Conservation (phyloP, 352 stramenopile species). For the Elongisporangium prolatum region DNA sequence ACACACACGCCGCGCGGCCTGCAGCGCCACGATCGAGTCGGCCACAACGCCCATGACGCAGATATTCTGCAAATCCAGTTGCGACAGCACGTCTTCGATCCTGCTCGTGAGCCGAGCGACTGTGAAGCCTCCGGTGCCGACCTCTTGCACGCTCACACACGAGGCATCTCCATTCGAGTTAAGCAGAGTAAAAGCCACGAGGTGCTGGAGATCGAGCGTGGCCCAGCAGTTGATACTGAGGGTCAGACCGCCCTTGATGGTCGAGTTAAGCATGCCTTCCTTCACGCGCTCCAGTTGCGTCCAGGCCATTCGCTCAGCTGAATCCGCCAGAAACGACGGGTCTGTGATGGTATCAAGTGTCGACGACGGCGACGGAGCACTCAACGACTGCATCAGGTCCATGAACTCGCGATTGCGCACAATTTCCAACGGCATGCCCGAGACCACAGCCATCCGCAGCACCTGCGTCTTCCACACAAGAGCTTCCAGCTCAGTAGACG, state of each 20-base stretch:
- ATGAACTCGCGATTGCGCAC: conserved; percentile 43
- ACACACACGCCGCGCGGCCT: conserved; percentile 51
- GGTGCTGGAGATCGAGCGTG: conserved; percentile 53
- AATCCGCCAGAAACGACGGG: conserved; percentile 31
- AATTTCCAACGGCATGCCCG: conserved; percentile 27
- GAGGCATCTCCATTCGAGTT: conserved; percentile 77
- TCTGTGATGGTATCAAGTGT: conserved; percentile 21
- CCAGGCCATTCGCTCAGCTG: conserved; percentile 24
- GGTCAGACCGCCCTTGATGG: conserved; percentile 73
- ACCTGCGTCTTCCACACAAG: conserved; percentile 11
- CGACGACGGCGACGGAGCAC: conserved; percentile 6
- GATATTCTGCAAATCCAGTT: conserved; percentile 46
- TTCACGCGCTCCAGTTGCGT: conserved; percentile 74
- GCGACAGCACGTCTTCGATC: conserved; percentile 52
- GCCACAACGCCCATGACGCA: conserved; percentile 72
- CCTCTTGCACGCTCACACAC: conserved; percentile 58
- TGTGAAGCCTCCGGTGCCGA: conserved; percentile 28
- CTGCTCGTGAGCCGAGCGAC: conserved; percentile 20
- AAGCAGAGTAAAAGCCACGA: conserved; percentile 72
- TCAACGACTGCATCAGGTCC: conserved; percentile 26
- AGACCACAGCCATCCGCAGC: conserved; percentile 28
- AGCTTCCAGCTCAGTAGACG: neutral
- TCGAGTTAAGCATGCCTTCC: conserved; percentile 79
- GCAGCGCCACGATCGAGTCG: conserved; percentile 53
- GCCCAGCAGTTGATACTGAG: conserved; percentile 70